Evolutionary conservation across 257 asterid genomes (phyloP), one percentile per base, ranked within the genome.

Genomic region (Linaria vulgaris): DNA sequence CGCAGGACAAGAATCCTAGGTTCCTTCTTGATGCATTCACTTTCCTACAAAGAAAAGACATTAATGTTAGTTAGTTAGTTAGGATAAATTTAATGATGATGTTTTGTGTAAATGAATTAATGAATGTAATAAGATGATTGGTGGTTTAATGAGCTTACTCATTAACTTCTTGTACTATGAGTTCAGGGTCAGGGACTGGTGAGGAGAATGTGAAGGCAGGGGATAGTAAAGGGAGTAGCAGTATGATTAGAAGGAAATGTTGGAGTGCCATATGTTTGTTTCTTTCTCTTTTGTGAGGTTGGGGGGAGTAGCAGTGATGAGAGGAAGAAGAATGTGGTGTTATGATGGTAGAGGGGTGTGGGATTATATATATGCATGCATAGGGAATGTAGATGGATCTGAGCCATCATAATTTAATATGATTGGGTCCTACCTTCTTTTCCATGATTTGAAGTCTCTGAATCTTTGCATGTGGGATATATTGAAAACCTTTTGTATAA

Each of bases 1-100:
- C 83, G 64, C 95, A 90, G 9, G 97, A 87, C 11, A 90, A 81
- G 24, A 73, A 90, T 8, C 77, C 91, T 59, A 90, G 16, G 22
- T 71, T 80, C 78, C 97, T 77, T 41, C 97, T 78, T 53, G 94
- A 75, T 44, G 84, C 85, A 69, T 85, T 83, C 68, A 87, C 72
- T 61, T 79, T 79, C 78, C 97, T 90, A 82, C 75, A 53, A 22
- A 65, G 17, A 37, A 61, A 44, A 45, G 53, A 43, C 21, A 23
- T n/a, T 55, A 69, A 66, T 37, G 39, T 39, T 13, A 20, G 39
- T 49, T 38, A 21, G n/a, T n/a, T 46, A 37, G 37, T 60, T 45
- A 12, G 39, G 8, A 24, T 12, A 5, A 17, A 12, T 9, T 8
- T 9, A 38, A 17, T 9, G 13, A 25, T 43, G 3, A 30, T 22